Base-by-base conservation (phyloP, 495 filamentous ascomycete genomes). In the Aspergillus sclerotioniger region DNA sequence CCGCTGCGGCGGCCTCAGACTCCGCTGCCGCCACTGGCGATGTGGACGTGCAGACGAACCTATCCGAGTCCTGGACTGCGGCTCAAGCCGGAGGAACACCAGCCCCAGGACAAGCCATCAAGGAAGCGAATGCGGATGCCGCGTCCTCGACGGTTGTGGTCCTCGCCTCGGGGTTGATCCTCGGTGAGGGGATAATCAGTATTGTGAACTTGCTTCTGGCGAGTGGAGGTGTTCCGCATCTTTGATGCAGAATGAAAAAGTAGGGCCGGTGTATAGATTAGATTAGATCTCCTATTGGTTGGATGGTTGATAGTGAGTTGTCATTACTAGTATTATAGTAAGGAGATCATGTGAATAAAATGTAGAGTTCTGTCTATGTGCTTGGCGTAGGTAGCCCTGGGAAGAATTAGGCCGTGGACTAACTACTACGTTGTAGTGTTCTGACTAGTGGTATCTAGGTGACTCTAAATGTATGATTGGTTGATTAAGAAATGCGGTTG, bases 111-210 rank as follows among this genome's bases (percentile, higher is more conserved):
- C 60, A 82, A 72, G 53, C 58, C 6, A 51, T 62, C 19, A 58
- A 65, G 16, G 68, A 72, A 59, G 66, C 65, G 17, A 68, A 73
- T 61, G 66, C 79, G 65, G 76, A 84, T 46, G 69, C 65, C 6
- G 70, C 75, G 12, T 76, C 76, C 15, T 79, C 86, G 12, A 80
- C 80, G 5, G 75, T 89, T 20, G 81, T 89, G 55, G 81, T 89
- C 1, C 65, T 89, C 31, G 86, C 86, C 2, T 84, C 81, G 33
- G 91, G 95, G 3, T 82, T 98, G 54, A 96, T 99, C 61, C 73
- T 99, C 19, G 95, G 95, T 7, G 95, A 99, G 71, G 95, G 95
- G 0, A 84, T 98, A 59, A 69, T 96, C 54, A 98, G 94, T 66
- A 96, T 99, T 64, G 80, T 94, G 31, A 97, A 96, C 65, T 72